Evolutionary conservation across 2,329 filamentous ascomycete genomes (phyloP), one percentile per base, ranked within the genome.

Genomic region (Fusarium burgessii): DNA sequence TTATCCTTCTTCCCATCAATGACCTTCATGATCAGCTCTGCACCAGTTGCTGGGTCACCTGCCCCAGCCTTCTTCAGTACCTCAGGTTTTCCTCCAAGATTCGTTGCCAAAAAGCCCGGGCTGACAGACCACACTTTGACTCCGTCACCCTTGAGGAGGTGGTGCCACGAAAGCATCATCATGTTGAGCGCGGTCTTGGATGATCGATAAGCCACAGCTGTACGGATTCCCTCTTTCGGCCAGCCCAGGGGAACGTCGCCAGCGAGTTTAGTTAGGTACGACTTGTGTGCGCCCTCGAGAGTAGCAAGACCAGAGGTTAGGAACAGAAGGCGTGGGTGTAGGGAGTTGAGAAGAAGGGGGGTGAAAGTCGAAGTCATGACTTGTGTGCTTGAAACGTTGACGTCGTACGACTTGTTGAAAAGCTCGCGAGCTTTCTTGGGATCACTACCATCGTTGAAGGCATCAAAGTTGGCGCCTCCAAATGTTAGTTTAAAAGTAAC

Each of bases 151-250:
- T 77, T 80, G 32, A 88, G 76, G 2, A 80, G 67, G 38, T 82
- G 77, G 36, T 77, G 66, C 84, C 85, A 89, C 17, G 84, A 80
- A 49, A 86, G 42, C 74, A 77, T 75, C 29, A 74, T 51, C 77
- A 79, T 78, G 64, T 78, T 79, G 45, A 79, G 68, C 3, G 72
- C 77, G 9, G 71, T 55, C 63, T 79, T 79, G 56, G 71, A 65
- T 14, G 68, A 64, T 8, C 70, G 66, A 51, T 79, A 79, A 15
- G 73, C 74, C 41, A 66, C 25, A 15, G 27, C 56, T 4, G 66
- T 62, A 11, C 85, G 83, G 60, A 85, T 38, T 78, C 86, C 87
- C 41, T 84, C 47, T 77, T 87, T 87, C 2, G 85, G 85, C 85
- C 86, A 88, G 2, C 85, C 85, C 8, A 78, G 77, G 6, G 73